Conservation (phyloP, 257 asterid genomes). For the Avicennia marina region DNA sequence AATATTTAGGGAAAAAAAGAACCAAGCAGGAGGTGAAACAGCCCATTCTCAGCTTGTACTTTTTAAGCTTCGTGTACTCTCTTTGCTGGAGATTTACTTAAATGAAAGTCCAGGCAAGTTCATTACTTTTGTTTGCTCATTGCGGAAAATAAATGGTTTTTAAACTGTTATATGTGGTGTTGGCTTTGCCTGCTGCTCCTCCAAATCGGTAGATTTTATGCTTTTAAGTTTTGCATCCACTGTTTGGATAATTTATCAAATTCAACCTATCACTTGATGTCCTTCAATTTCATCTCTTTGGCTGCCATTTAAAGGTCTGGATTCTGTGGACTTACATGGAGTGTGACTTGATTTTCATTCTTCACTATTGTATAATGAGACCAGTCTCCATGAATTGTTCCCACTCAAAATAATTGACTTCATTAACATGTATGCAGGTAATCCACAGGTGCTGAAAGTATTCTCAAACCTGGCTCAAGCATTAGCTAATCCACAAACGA, state of each 20-base stretch:
- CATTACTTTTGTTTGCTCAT: neutral
- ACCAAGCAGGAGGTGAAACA: constrained; percentile 88
- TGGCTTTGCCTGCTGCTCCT: no score
- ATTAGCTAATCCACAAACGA: constrained; percentile 65
- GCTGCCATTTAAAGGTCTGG: no score
- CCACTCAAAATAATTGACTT: neutral
- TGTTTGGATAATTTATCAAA: no score
- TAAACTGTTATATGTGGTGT: neutral
- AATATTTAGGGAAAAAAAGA: constrained; percentile 64
- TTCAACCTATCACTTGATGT: no score
- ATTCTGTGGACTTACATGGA: no score
- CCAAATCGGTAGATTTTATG: no score
- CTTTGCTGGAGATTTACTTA: constrained; percentile 87
- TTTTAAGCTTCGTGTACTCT: constrained; percentile 91
- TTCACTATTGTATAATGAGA: neutral
- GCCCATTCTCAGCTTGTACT: constrained; percentile 97
- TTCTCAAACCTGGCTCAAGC: constrained; percentile 84
- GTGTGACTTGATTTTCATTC: neutral
- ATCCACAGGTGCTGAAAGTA: constrained; percentile 67
- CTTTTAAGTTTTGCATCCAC: no score
- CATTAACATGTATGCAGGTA: constrained; percentile 46
- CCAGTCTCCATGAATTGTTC: no score
- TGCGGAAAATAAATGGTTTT: neutral
- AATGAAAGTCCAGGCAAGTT: constrained; percentile 94
- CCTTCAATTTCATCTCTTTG: no score